Conservation (phyloP, 2,329 filamentous ascomycete species). For the Verticillium alfalfae region DNA sequence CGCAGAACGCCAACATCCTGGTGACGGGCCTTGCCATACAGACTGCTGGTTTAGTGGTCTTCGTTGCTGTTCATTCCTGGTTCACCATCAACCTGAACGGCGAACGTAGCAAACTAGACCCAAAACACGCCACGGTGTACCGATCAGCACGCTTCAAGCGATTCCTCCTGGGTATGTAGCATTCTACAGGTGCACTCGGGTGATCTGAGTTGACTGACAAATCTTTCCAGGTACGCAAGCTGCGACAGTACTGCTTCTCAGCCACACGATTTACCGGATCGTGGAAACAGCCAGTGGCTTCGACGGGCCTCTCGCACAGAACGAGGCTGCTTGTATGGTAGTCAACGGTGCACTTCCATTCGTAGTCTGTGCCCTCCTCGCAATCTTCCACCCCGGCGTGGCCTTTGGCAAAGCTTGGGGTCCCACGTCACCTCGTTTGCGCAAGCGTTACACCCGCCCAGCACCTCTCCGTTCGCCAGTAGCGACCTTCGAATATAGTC, state of each 20-base stretch:
- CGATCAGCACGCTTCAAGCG: constrained; percentile 33
- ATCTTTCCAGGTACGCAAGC: constrained; percentile 26
- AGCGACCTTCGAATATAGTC: constrained; percentile 2
- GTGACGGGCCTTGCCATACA: constrained; percentile 40
- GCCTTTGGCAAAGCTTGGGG: constrained; percentile 34
- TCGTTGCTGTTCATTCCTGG: constrained; percentile 30
- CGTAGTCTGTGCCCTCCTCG: constrained; percentile 26
- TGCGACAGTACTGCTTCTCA: constrained; percentile 28
- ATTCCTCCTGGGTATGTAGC: constrained; percentile 37
- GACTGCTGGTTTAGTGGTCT: constrained; percentile 29
- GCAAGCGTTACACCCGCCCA: constrained; percentile 1
- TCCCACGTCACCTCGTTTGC: constrained; percentile 26
- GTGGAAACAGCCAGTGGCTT: constrained; percentile 31
- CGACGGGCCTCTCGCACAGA: constrained; percentile 27
- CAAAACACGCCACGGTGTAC: constrained; percentile 32
- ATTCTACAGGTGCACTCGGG: not conserved
- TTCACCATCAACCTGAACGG: constrained; percentile 33
- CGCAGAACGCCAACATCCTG: constrained; percentile 30
- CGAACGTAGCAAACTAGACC: constrained; percentile 30
- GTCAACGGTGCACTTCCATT: constrained; percentile 35
- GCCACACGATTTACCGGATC: constrained; percentile 34
- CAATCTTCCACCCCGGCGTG: constrained; percentile 28
- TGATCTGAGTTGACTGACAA: not conserved
- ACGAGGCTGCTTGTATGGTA: constrained; percentile 29
- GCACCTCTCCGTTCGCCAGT: constrained; percentile 9